phyloP scores from a whole-genome alignment of 2,329 filamentous ascomycete species.

The Paecilomyces niveus region DNA sequence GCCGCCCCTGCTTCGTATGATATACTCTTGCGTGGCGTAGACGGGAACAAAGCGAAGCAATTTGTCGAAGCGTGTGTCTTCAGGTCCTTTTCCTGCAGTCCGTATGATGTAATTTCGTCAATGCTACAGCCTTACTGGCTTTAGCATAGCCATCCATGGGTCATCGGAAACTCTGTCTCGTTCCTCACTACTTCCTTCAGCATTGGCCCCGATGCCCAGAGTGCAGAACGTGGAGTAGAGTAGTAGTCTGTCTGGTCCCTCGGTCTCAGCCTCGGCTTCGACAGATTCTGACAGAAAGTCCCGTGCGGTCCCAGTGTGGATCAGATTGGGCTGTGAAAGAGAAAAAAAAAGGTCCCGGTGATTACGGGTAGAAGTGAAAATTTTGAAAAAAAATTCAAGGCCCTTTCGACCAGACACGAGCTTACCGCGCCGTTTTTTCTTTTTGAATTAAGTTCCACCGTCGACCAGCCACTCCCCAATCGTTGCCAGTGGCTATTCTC shows the following conservation, averaged over 20 bases:
- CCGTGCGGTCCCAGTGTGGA: neutral
- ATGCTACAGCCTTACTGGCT: neutral
- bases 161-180: neutral
- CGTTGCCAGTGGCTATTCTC: neutral
- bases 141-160: neutral
- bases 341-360: neutral
- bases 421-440: neutral
- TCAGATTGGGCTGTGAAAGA: neutral
- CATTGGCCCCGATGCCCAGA: neutral
- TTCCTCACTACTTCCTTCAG: neutral
- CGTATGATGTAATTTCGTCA: neutral
- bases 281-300: neutral
- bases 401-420: neutral
- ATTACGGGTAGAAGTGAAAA: neutral
- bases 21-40: neutral
- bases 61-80: neutral
- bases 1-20: too few species aligned
- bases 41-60: neutral
- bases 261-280: neutral
- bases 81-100: neutral
- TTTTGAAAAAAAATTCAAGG: neutral
- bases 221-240: neutral
- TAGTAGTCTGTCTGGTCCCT: neutral
- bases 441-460: neutral
- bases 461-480: neutral